Evolutionary conservation across 495 filamentous ascomycete species (phyloP), one percentile per base, ranked within the genome.

Genomic region (Talaromyces wortmannii): DNA sequence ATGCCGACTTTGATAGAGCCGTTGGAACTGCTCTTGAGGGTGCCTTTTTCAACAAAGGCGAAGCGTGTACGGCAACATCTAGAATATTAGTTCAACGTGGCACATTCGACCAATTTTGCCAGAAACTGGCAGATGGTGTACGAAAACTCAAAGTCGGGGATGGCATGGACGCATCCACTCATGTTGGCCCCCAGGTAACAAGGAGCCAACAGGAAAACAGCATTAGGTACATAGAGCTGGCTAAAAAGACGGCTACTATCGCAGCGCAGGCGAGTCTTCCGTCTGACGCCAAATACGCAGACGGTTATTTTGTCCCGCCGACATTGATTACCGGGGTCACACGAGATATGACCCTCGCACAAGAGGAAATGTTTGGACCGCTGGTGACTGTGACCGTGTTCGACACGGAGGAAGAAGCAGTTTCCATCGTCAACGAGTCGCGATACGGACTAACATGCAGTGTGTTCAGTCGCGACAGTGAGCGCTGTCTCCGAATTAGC

Each of bases 351-450:
- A 95, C 92, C 85, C 96, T 97, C 71, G 88, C 92, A 81, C 84
- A 91, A 77, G 92, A 97, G 77, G 92, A 97, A 78, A 96, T 97
- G 73, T 97, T 97, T 74, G 92, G 92, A 53, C 92, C 92, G 50
- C 94, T 97, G 52, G 88, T 89, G 73, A 84, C 88, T 52, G 88
- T 97, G 60, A 82, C 89, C 75, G 97, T 96, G 77, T 96, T 96
- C 82, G 85, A 85, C 75, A 85, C 83, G 59, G 85, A 90, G 72
- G 91, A 85, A 8, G 92, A 97, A 51, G 87, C 83, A 57, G 85
- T 97, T 73, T 74, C 78, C 55, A 72, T 89, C 45, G 92, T 81
- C 59, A 97, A 97, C 80, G 76, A 82, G 71, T 88, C 86, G 64
- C 83, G 69, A 55, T 97, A 95, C 76, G 90, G 90, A 68, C 84